Evolutionary conservation across 768 basidiomycete genomes (phyloP).

Genomic region (Amanita thiersii): DNA sequence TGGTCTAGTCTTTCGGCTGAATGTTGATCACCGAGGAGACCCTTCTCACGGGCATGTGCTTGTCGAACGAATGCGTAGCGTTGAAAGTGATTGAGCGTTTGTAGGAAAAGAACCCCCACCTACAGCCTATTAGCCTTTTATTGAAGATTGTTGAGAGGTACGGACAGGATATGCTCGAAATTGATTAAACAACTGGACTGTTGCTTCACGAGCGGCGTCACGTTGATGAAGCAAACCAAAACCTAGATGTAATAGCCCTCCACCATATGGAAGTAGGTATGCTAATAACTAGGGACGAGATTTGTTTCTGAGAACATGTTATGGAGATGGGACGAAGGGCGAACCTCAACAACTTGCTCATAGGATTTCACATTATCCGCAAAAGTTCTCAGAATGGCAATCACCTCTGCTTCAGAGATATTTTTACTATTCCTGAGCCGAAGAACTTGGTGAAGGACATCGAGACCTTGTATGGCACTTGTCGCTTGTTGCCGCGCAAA

Average conservation of each 20-base stretch:
- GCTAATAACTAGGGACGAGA: slow-evolving; percentile 60
- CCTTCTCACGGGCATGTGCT: slow-evolving; percentile 58
- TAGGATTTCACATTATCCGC: slow-evolving; percentile 69
- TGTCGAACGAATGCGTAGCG: slow-evolving; percentile 82
- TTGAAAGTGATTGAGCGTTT: slow-evolving; percentile 82
- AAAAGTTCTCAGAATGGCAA: slow-evolving; percentile 67
- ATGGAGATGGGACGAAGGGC: background rate
- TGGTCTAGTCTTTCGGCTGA: slow-evolving; percentile 16
- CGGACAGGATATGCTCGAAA: slow-evolving; percentile 70
- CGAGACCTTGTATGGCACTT: slow-evolving; percentile 69
- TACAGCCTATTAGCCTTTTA: slow-evolving; percentile 19
- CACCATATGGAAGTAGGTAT: slow-evolving; percentile 61
- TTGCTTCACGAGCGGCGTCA: slow-evolving; percentile 65
- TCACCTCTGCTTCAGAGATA: slow-evolving; percentile 66
- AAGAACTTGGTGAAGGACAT: slow-evolving; percentile 79
- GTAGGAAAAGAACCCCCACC: slow-evolving; percentile 75
- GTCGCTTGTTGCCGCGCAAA: slow-evolving; percentile 44
- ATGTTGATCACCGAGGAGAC: slow-evolving; percentile 11
- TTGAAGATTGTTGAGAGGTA: slow-evolving; percentile 11
- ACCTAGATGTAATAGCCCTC: slow-evolving; percentile 78
- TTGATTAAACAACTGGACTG: slow-evolving; percentile 79
- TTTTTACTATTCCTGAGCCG: slow-evolving; percentile 69
- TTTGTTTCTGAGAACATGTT: slow-evolving; percentile 3
- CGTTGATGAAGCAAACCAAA: slow-evolving; percentile 90
- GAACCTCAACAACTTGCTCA: slow-evolving; percentile 85